These are phyloP conservation scores for Monilinia laxa DNA, from an alignment of 2,329 filamentous ascomycete species.

Conservation along the genomic window DNA sequence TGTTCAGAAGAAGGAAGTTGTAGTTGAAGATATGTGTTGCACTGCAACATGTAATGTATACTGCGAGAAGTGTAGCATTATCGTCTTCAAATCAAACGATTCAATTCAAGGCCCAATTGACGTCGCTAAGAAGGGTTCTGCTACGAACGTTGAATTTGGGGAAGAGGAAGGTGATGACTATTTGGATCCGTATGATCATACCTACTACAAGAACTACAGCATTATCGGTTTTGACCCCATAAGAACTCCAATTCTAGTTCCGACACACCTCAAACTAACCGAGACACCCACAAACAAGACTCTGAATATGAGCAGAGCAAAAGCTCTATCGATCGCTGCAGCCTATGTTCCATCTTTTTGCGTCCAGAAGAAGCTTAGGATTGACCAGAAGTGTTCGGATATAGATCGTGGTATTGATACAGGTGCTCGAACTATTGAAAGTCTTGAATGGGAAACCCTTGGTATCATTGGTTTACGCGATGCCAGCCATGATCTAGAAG, in stretches of 20 bases:
- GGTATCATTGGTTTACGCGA: neutral
- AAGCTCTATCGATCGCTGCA: neutral
- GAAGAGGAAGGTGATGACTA: neutral
- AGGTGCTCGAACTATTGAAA: neutral
- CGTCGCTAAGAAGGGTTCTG: neutral
- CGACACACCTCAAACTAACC: accelerated
- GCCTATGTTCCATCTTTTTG: neutral
- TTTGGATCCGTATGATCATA: neutral
- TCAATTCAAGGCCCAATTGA: too few relatives aligned
- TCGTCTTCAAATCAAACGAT: neutral
- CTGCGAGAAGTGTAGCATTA: neutral
- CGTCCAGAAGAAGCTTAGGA: neutral
- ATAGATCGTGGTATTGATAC: neutral
- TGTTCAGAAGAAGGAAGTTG: too few relatives aligned
- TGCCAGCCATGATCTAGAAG: neutral
- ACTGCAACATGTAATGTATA: neutral
- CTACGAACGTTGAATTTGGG: neutral
- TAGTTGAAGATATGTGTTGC: neutral
- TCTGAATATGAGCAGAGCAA: neutral
- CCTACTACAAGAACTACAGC: neutral
- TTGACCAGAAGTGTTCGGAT: neutral
- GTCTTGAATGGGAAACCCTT: neutral
- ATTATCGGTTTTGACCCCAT: neutral
- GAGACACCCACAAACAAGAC: too few relatives aligned
- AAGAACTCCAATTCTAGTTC: too few relatives aligned